phyloP scores from a whole-genome alignment of 768 basidiomycete species.

The Boletus rufocinnamomeus region DNA sequence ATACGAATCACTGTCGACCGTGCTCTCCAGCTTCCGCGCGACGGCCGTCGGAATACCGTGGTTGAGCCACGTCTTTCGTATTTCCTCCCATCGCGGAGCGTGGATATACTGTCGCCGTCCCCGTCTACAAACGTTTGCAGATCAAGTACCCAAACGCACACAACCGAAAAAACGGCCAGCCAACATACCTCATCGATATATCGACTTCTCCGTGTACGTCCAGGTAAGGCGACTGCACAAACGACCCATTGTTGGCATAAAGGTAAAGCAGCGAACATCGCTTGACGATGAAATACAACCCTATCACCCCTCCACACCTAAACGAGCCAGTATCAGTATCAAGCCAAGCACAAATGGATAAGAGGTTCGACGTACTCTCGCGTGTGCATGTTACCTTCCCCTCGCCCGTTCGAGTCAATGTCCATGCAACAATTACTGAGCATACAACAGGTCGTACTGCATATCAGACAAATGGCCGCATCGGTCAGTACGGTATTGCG shows the following conservation, averaged over 20 bases:
- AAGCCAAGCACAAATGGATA: not conserved
- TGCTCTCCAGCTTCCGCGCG: constrained; percentile 85
- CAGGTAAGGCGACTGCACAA: constrained; percentile 85
- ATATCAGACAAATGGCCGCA: constrained; percentile 90
- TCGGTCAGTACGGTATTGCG: constrained; percentile 72
- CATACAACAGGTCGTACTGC: constrained; percentile 85
- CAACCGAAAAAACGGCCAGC: not conserved
- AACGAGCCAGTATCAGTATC: not conserved
- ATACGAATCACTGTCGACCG: constrained; percentile 65
- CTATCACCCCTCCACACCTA: constrained; percentile 89
- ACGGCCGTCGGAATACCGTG: constrained; percentile 90
- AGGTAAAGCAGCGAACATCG: constrained; percentile 89
- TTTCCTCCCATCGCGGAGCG: constrained; percentile 83
- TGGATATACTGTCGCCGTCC: constrained; percentile 90
- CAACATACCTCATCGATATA: constrained; percentile 78
- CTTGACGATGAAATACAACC: constrained; percentile 89
- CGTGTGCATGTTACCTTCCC: constrained; percentile 95
- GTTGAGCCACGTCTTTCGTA: constrained; percentile 86
- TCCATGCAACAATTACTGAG: constrained; percentile 92
- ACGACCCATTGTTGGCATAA: constrained; percentile 87
- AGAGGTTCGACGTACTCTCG: constrained; percentile 70
- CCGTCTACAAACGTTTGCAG: constrained; percentile 48
- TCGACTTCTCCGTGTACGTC: constrained; percentile 95
- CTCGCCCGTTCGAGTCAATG: constrained; percentile 52
- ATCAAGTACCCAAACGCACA: not conserved